These are phyloP conservation scores for Plasmodium knowlesi DNA, from an alignment of 169 alveolate genomes.

Conservation along the genomic window DNA sequence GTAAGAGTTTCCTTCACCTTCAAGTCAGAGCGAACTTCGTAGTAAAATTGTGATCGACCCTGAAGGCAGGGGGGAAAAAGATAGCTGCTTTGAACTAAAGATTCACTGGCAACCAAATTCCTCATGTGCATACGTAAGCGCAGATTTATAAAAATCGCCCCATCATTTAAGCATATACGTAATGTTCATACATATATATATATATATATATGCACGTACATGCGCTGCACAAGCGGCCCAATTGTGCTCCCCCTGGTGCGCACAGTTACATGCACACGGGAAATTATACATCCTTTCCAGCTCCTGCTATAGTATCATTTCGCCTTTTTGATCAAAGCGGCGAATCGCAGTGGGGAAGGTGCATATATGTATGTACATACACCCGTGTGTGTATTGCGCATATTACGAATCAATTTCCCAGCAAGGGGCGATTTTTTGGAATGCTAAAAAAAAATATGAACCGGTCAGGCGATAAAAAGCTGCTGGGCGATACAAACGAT, in stretches of 20 bases:
- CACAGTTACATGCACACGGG: conserved; percentile 36
- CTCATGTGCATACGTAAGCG: background rate
- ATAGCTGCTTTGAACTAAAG: background rate
- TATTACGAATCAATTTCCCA: background rate
- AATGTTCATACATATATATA: background rate
- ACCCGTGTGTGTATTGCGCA: background rate
- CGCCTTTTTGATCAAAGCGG: background rate
- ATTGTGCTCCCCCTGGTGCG: background rate
- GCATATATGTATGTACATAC: conserved; percentile 10
- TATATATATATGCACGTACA: background rate
- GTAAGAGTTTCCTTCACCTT: background rate
- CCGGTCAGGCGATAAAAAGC: background rate
- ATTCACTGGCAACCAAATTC: background rate
- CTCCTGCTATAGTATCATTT: background rate
- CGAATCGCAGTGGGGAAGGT: background rate
- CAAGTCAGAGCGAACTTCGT: background rate
- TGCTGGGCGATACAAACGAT: background rate
- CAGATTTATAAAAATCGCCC: background rate
- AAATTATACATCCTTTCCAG: background rate
- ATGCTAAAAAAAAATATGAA: background rate
- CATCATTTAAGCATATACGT: background rate
- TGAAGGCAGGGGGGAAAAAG: background rate
- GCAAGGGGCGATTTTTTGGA: background rate
- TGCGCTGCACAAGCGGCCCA: background rate
- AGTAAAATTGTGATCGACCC: background rate